phyloP scores from a whole-genome alignment of 2,329 filamentous ascomycete genomes.

The Cordyceps cicadae region DNA sequence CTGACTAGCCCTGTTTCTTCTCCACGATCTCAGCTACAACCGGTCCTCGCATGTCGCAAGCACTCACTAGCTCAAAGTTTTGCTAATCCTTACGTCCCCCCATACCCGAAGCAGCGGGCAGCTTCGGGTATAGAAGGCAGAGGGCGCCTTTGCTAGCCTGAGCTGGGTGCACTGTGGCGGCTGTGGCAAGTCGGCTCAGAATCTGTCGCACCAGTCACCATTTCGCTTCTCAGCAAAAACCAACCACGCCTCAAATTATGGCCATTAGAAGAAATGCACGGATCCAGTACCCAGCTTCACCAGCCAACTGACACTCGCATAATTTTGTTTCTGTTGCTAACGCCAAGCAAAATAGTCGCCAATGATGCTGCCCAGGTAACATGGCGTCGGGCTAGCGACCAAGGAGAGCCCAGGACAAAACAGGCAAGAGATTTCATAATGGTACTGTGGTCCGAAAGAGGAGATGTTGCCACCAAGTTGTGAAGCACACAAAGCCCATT shows the following conservation, averaged over 20 bases:
- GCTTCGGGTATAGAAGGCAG: not conserved
- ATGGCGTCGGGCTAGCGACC: not conserved
- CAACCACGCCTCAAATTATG: not conserved
- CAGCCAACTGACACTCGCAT: not conserved
- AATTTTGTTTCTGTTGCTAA: not conserved
- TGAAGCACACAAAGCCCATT: no score
- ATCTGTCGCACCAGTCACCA: not conserved
- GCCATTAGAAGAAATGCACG: not conserved
- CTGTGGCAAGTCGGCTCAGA: not conserved
- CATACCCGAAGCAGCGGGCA: not conserved
- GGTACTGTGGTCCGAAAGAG: not conserved
- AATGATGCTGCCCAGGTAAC: not conserved
- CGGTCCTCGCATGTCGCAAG: not conserved
- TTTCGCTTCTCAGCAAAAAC: not conserved
- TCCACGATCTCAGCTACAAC: not conserved
- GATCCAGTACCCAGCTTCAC: not conserved
- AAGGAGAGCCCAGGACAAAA: not conserved
- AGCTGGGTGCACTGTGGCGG: not conserved
- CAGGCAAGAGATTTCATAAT: not conserved
- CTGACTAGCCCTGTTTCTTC: not conserved
- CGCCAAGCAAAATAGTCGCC: slow-evolving; percentile 4
- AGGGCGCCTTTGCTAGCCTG: not conserved
- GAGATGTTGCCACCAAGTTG: not conserved
- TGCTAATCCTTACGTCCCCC: not conserved
- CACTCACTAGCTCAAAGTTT: not conserved